Evolutionary conservation across 805 yeast genomes (phyloP).

Genomic region (Crinitomyces ghanaensis): DNA sequence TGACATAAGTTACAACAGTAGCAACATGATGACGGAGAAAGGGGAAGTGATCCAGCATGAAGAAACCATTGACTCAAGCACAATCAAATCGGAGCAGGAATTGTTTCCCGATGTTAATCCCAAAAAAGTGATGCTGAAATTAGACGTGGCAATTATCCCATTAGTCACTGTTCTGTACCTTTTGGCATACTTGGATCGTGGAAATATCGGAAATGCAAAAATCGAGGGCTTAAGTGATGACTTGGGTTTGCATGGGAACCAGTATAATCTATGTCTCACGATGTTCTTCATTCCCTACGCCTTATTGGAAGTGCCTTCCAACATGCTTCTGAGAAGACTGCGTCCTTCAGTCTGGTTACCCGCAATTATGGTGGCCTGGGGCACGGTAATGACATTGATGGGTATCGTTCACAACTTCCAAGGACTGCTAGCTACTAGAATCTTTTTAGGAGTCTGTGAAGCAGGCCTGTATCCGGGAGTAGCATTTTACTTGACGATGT

Average conservation of each 20-base stretch:
- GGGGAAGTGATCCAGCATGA: too few relatives aligned
- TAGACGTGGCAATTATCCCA: constrained; percentile 36
- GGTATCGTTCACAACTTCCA: constrained; percentile 35
- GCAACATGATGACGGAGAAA: too few relatives aligned
- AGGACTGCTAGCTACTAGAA: constrained; percentile 47
- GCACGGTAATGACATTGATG: constrained; percentile 4
- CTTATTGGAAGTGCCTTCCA: constrained; percentile 31
- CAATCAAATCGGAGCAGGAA: too few relatives aligned
- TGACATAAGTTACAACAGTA: too few relatives aligned
- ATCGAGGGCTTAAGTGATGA: constrained; percentile 37
- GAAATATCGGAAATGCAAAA: constrained; percentile 40
- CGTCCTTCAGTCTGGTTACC: constrained; percentile 36
- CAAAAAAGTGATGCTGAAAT: too few relatives aligned
- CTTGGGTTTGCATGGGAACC: constrained; percentile 39
- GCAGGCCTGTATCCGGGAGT: constrained; percentile 36
- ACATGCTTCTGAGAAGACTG: constrained; percentile 27
- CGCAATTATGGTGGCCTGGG: constrained; percentile 7
- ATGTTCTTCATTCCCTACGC: constrained; percentile 65
- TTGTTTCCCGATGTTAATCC: too few relatives aligned
- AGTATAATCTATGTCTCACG: constrained; percentile 54
- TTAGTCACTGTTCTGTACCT: constrained; percentile 36
- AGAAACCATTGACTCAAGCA: too few relatives aligned
- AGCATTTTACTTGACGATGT: constrained; percentile 28
- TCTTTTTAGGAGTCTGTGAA: constrained; percentile 55
- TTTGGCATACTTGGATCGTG: constrained; percentile 38